These are phyloP conservation scores for Naganishia vaughanmartiniae DNA, from an alignment of 768 basidiomycete species.

Conservation along the genomic window DNA sequence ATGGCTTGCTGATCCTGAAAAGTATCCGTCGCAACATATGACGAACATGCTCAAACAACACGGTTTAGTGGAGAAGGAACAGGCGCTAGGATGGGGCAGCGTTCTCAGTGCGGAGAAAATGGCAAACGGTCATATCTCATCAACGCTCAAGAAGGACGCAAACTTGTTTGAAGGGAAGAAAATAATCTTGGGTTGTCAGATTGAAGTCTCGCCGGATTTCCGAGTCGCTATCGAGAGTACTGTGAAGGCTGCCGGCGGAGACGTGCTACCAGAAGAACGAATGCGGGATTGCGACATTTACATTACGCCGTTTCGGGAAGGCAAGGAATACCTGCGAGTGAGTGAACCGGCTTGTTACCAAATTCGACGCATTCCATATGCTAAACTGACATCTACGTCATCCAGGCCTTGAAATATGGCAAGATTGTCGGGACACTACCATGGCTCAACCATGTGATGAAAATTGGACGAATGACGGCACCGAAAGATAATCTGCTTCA, in stretches of 20 bases:
- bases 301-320: conserved; percentile 68
- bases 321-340: conserved; percentile 69
- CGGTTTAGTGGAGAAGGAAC: not conserved
- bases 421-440: conserved; percentile 73
- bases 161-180: conserved; percentile 63
- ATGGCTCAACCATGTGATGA: conserved; percentile 79
- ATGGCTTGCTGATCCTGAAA: conserved; percentile 13
- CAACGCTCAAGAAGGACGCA: conserved; percentile 21
- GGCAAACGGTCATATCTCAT: not conserved
- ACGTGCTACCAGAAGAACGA: conserved; percentile 51
- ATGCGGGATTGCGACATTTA: conserved; percentile 61
- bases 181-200: conserved; percentile 63
- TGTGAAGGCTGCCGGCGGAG: conserved; percentile 64
- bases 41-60: conserved; percentile 14
- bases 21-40: conserved; percentile 6
- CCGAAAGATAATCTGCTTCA: conserved; percentile 77
- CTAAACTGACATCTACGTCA: conserved; percentile 6
- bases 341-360: conserved; percentile 31
- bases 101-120: conserved; percentile 4
- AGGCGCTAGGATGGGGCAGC: conserved; percentile 2
- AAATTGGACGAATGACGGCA: conserved; percentile 61
- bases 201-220: conserved; percentile 60
- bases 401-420: conserved; percentile 62
- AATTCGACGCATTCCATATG: not conserved
- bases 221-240: conserved; percentile 61